Percentiles rank a stretch among this genome's conserved stretches.
phyloP scores from a whole-genome alignment of 2,329 filamentous ascomycete genomes.

The Bipolaris cookei region DNA sequence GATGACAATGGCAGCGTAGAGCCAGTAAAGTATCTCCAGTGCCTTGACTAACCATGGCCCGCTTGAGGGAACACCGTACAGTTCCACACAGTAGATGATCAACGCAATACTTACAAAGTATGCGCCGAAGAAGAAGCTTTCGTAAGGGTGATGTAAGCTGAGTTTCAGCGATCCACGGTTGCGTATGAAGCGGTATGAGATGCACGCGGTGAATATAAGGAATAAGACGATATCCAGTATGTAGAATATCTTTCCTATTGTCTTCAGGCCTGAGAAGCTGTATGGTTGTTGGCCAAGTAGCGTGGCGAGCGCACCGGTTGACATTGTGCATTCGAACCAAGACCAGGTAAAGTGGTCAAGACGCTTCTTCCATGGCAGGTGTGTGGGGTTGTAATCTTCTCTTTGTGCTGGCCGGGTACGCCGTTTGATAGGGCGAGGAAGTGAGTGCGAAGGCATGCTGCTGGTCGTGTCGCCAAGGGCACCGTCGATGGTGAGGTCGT shows the following conservation, averaged over 20 bases:
- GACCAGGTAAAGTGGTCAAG: constrained; percentile 53
- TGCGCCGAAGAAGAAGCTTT: constrained; percentile 74
- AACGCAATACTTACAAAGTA: constrained; percentile 67
- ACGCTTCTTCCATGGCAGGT: constrained; percentile 27
- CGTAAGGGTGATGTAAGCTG: constrained; percentile 67
- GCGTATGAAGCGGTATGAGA: constrained; percentile 63
- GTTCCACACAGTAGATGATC: constrained; percentile 51
- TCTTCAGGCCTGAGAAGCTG: constrained; percentile 67
- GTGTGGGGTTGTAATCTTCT: constrained; percentile 16
- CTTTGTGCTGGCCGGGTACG: constrained; percentile 8
- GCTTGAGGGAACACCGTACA: constrained; percentile 67
- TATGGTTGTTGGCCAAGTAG: constrained; percentile 62
- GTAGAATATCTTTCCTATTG: constrained; percentile 71
- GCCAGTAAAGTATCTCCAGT: constrained; percentile 72
- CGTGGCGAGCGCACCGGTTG: constrained; percentile 71
- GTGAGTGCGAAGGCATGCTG: constrained; percentile 15
- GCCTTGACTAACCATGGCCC: constrained; percentile 62
- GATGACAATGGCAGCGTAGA: constrained; percentile 61
- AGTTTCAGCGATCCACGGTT: constrained; percentile 57
- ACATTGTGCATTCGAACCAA: constrained; percentile 79
- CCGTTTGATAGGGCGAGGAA: constrained; percentile 11
- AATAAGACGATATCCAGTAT: constrained; percentile 72
- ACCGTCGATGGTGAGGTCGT: neutral
- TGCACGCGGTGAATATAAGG: constrained; percentile 60
- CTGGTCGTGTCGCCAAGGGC: neutral